phyloP scores from a whole-genome alignment of 495 filamentous ascomycete species.

The Annulohypoxylon maeteangense region DNA sequence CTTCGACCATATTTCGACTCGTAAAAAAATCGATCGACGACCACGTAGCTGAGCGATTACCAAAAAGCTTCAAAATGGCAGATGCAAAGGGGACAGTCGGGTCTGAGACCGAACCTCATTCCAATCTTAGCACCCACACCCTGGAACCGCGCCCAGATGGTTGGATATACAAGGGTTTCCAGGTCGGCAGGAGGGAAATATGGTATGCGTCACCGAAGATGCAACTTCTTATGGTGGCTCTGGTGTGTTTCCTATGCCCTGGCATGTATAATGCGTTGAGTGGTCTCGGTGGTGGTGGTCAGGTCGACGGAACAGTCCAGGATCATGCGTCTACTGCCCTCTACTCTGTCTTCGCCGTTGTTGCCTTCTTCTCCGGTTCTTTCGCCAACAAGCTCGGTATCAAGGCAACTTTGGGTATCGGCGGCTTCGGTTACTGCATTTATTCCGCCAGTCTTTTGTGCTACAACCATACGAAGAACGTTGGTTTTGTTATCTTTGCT shows the following conservation, averaged over 20 bases:
- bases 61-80: slow-evolving; percentile 24
- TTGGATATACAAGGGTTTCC: slow-evolving; percentile 78
- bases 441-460: slow-evolving; percentile 82
- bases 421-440: slow-evolving; percentile 87
- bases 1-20: slow-evolving; percentile 26
- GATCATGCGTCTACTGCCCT: slow-evolving; percentile 65
- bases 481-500: slow-evolving; percentile 80
- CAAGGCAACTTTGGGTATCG: slow-evolving; percentile 75
- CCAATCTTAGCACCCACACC: slow-evolving; percentile 22
- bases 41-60: neutral
- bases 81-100: slow-evolving; percentile 26
- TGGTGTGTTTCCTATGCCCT: slow-evolving; percentile 91
- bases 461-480: slow-evolving; percentile 83
- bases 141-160: slow-evolving; percentile 50
- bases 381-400: slow-evolving; percentile 82
- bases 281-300: slow-evolving; percentile 81
- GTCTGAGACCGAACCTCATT: slow-evolving; percentile 20
- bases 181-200: slow-evolving; percentile 63
- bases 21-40: slow-evolving; percentile 14
- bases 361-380: slow-evolving; percentile 88
- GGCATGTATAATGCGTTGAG: slow-evolving; percentile 85
- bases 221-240: slow-evolving; percentile 78
- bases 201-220: slow-evolving; percentile 82
- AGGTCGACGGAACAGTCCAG: slow-evolving; percentile 68
- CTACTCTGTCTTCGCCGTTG: slow-evolving; percentile 85